phyloP scores from a whole-genome alignment of 306 rosid genomes.

The Citrullus colocynthis region DNA sequence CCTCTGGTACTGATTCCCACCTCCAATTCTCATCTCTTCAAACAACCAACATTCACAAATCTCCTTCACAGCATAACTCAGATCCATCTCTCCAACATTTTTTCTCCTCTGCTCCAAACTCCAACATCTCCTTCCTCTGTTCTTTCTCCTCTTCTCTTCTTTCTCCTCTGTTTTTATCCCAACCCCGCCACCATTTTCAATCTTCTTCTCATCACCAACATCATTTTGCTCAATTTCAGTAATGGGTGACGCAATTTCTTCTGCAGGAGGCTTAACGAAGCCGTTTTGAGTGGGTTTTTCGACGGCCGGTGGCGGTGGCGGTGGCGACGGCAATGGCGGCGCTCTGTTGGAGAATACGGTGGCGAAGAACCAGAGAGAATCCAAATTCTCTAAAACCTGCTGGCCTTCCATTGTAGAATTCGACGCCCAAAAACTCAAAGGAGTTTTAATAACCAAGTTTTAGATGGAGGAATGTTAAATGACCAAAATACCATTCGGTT shows the following conservation, averaged over 20 bases:
- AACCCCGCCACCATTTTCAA: not conserved
- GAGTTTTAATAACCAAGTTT: not conserved
- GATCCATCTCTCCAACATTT: constrained; percentile 21
- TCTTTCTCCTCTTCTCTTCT: not conserved
- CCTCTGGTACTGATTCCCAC: not conserved
- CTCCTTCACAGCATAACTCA: constrained; percentile 13
- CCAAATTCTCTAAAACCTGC: constrained; percentile 27
- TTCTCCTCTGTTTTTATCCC: not conserved
- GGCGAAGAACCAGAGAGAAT: constrained; percentile 58
- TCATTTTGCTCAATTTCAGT: not conserved
- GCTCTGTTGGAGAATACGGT: constrained; percentile 16
- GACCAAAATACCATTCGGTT: not conserved
- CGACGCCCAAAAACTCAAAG: not conserved
- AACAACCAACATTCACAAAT: constrained; percentile 1
- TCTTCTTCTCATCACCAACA: not conserved
- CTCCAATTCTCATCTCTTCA: constrained; percentile 1
- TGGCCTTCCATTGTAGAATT: constrained; percentile 24
- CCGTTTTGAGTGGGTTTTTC: not conserved
- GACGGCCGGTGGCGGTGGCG: not conserved
- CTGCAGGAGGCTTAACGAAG: not conserved
- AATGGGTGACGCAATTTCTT: not conserved
- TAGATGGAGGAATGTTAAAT: not conserved
- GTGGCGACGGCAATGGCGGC: not conserved
- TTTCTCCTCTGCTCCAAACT: not conserved
- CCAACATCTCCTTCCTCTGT: not conserved